A percentile compares a stretch with the other conserved stretches of the same genome.
These are phyloP conservation scores for Rostrohypoxylon terebratum DNA, from an alignment of 495 filamentous ascomycete genomes.

Conservation along the genomic window DNA sequence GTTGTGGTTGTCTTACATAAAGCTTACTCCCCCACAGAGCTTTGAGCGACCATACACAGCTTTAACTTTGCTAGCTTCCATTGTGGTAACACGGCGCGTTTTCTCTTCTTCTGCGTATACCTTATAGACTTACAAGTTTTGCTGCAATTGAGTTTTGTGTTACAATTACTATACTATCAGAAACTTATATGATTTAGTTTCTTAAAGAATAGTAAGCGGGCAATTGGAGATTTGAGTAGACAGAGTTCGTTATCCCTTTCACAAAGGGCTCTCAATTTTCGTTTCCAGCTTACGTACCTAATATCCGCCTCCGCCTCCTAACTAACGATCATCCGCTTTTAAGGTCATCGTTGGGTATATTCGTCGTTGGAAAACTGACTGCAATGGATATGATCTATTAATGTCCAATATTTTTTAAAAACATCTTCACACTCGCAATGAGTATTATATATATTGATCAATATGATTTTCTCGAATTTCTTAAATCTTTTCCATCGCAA, in stretches of 20 bases:
- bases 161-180: neutral
- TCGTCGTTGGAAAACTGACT: neutral
- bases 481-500: constrained; percentile 25
- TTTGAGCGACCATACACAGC: constrained; percentile 10
- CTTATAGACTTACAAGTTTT: constrained; percentile 18
- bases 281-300: constrained; percentile 25
- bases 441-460: constrained; percentile 27
- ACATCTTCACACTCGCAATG: constrained; percentile 27
- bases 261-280: constrained; percentile 8
- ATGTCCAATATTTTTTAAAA: neutral
- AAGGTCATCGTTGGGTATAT: constrained; percentile 11
- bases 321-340: constrained; percentile 22
- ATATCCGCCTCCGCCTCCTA: constrained; percentile 11
- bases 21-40: constrained; percentile 25
- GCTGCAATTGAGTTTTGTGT: constrained; percentile 9
- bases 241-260: neutral
- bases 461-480: constrained; percentile 34
- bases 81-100: constrained; percentile 14
- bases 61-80: constrained; percentile 16
- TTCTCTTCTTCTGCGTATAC: constrained; percentile 2
- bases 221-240: neutral
- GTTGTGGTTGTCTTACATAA: neutral
- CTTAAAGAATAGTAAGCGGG: neutral
- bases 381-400: constrained; percentile 23
- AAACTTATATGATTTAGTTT: neutral